Evolutionary conservation across 1,139 yeast genomes (phyloP), one percentile per base, ranked within the genome.

Genomic region (Kluyveromyces marxianus): DNA sequence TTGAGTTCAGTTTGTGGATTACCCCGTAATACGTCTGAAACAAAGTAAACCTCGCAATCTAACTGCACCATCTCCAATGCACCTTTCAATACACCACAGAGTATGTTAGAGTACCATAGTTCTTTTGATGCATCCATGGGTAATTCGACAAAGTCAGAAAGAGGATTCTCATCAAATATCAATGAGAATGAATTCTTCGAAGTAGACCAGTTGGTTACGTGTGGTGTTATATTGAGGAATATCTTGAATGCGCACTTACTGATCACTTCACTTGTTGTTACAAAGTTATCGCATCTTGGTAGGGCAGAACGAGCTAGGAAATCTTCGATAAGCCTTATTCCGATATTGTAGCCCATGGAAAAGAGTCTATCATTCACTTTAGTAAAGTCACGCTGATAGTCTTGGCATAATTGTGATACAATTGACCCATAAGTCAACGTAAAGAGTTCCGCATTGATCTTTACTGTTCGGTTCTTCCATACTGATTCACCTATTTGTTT

Each of bases 61-160:
- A 92, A 69, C 62, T 92, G 98, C 2, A 92, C 96, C 97, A 90
- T 90, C 59, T 90, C 96, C 48, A 92, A 69, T 0, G 96, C 92
- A 3, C 98, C 97, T 47, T 88, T 76, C 45, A 92, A 68, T 2
- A 92, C 94, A 14, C 99, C 99, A 54, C 94, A 86, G 35, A 89
- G 69, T 3, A 92, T 76, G 60, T 92, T 95, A 2, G 95, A 85
- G 61, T 89, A 92, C 97, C 98, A 92, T 47, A 92, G 70, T 57
- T 85, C 89, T 53, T 76, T 77, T 48, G 70, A 70, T 3, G 94
- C 86, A 51, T 76, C 76, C 35, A 81, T 79, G 0, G 97, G 97
- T 42, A 92, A 72, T 63, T 92, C 98, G 4, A 92, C 98, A 69
- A 90, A 92, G 62, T 92, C 97, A 3, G 95, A 85, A 55, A 92